Evolutionary conservation across 2,329 filamentous ascomycete genomes (phyloP).

Genomic region (Aureobasidium namibiae): DNA sequence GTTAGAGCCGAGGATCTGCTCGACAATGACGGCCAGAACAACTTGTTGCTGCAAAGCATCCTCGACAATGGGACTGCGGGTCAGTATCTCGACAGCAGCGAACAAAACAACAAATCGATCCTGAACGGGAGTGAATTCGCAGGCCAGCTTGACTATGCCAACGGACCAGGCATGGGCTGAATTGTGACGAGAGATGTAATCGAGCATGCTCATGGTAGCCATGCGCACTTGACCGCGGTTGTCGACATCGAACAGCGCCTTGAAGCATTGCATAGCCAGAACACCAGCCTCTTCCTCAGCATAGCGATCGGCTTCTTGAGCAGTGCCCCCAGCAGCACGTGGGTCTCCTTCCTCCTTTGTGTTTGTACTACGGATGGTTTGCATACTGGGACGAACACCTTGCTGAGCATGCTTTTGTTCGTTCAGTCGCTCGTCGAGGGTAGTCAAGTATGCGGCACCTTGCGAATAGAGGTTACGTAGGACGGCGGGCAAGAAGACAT

Average conservation of each 20-base stretch:
- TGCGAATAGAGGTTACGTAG: slow-evolving; percentile 78
- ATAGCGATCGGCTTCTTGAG: slow-evolving; percentile 78
- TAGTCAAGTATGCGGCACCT: slow-evolving; percentile 59
- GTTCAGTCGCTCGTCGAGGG: slow-evolving; percentile 45
- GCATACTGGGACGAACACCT: slow-evolving; percentile 58
- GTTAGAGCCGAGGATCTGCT: slow-evolving; percentile 74
- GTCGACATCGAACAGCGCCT: slow-evolving; percentile 75
- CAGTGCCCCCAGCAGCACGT: slow-evolving; percentile 65
- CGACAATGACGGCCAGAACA: slow-evolving; percentile 67
- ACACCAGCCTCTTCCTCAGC: slow-evolving; percentile 84
- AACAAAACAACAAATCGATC: slow-evolving; percentile 87
- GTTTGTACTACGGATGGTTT: slow-evolving; percentile 66
- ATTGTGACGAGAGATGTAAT: slow-evolving; percentile 51
- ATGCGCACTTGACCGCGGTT: slow-evolving; percentile 73
- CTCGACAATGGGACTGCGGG: slow-evolving; percentile 60
- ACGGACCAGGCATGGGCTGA: slow-evolving; percentile 63
- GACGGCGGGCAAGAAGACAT: slow-evolving; percentile 73
- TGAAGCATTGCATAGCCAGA: slow-evolving; percentile 75
- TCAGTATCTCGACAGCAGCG: slow-evolving; percentile 67
- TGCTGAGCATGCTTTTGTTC: slow-evolving; percentile 49
- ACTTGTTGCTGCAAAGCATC: slow-evolving; percentile 66
- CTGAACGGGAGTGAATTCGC: slow-evolving; percentile 86
- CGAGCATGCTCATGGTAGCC: slow-evolving; percentile 65
- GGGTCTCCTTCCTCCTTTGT: slow-evolving; percentile 55
- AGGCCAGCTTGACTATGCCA: slow-evolving; percentile 68